These are phyloP conservation scores for Cryptococcus neoformans DNA, from an alignment of 1,284 basidiomycete genomes.

Conservation along the genomic window DNA sequence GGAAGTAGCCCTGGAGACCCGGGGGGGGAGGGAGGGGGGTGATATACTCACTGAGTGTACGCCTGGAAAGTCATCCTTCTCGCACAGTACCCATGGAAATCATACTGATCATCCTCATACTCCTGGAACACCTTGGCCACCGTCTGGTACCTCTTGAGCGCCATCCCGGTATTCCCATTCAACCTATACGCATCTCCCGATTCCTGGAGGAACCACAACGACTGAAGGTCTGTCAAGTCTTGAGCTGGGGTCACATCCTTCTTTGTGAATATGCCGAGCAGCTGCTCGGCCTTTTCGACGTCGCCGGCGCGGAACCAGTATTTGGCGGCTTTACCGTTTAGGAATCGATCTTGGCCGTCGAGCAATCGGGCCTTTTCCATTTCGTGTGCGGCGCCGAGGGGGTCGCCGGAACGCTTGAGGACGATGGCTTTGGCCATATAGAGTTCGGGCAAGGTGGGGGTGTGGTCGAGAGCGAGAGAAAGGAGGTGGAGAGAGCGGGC, in stretches of 20 bases:
- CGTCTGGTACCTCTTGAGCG: slow-evolving; percentile 81
- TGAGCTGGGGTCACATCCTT: slow-evolving; percentile 70
- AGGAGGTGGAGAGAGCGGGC: slow-evolving; percentile 65
- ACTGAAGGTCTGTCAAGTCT: slow-evolving; percentile 97
- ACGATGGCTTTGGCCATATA: slow-evolving; percentile 79
- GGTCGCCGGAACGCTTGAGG: slow-evolving; percentile 83
- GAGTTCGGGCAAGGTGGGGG: slow-evolving; percentile 91
- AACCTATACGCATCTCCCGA: slow-evolving; percentile 70
- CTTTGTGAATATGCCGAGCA: slow-evolving; percentile 86
- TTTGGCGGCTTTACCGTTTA: slow-evolving; percentile 93
- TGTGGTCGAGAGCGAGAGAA: slow-evolving; percentile 68
- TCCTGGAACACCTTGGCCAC: slow-evolving; percentile 82
- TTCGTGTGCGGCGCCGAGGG: slow-evolving; percentile 66
- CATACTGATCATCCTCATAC: slow-evolving; percentile 94
- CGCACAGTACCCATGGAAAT: slow-evolving; percentile 95
- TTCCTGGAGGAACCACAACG: slow-evolving; percentile 80
- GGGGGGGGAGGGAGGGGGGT: neutral
- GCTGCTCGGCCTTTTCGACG: slow-evolving; percentile 66
- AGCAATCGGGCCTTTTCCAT: slow-evolving; percentile 81
- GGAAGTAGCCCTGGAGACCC: neutral
- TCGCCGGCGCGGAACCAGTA: slow-evolving; percentile 81
- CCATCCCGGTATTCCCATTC: slow-evolving; percentile 63
- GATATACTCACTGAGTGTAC: slow-evolving; percentile 70
- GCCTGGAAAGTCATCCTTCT: slow-evolving; percentile 84
- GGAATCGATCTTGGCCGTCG: slow-evolving; percentile 92